Conservation (phyloP, 805 yeast genomes). For the Ogataea degrootiae region DNA sequence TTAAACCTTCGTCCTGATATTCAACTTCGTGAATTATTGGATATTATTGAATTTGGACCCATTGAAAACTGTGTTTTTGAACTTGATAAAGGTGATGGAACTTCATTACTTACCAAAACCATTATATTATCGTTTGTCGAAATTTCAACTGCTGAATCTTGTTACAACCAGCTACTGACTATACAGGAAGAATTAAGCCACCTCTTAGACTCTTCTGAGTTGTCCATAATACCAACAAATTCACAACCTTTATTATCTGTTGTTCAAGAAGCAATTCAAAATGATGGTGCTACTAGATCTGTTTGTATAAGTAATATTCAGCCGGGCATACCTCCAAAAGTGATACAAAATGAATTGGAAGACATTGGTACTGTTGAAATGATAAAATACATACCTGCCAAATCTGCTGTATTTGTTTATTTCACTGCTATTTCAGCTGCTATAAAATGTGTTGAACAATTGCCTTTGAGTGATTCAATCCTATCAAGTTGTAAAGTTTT, state of each 20-base stretch:
- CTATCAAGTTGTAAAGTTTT: constrained; percentile 22
- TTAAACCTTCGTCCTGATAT: constrained; percentile 15
- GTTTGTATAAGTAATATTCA: constrained; percentile 25
- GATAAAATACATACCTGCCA: constrained; percentile 22
- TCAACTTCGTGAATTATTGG: constrained; percentile 26
- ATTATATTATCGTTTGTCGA: constrained; percentile 25
- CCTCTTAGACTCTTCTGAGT: constrained; percentile 34
- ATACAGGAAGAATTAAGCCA: constrained; percentile 18
- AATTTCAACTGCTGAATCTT: constrained; percentile 14
- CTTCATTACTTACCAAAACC: not conserved
- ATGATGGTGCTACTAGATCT: constrained; percentile 28
- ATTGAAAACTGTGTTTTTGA: constrained; percentile 51
- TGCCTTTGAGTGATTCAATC: constrained; percentile 22
- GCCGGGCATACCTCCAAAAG: constrained; percentile 15
- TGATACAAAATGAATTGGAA: constrained; percentile 29
- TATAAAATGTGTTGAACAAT: constrained; percentile 38
- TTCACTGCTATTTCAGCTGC: constrained; percentile 44
- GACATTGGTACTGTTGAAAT: constrained; percentile 40
- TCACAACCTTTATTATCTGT: constrained; percentile 26
- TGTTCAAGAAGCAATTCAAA: constrained; percentile 25
- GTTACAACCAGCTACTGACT: constrained; percentile 14
- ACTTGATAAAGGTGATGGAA: constrained; percentile 14
- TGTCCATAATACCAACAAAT: constrained; percentile 31
- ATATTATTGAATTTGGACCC: constrained; percentile 52
- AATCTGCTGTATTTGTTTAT: constrained; percentile 30